Base-by-base conservation (phyloP, 306 rosid species). In the Medicago truncatula region DNA sequence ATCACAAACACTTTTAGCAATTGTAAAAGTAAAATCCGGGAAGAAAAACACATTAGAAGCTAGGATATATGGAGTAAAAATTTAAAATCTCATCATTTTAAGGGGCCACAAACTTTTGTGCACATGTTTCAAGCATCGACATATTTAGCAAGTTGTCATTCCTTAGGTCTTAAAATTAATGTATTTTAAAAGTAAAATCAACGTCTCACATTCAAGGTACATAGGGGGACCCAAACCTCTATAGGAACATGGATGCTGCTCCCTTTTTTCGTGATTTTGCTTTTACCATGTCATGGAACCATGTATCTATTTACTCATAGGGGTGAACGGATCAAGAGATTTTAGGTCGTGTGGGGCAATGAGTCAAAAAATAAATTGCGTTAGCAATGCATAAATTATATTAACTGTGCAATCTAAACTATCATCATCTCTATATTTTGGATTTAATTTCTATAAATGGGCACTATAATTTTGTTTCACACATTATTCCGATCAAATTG, bases 111-210 rank as follows among this genome's bases (percentile, higher is more conserved):
- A 34, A 3, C 31, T 28, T 28, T 34, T 34, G 1, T 34, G 6
- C 68, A 36, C 68, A 58, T 62, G 44, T 62, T 62, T 60, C 43
- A 60, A 34, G 20, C 3, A 63, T 63, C 7, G 17, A 8, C 69
- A 34, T 25, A 9, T 12, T 40, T 40, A 14, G 47, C 34, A 61
- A 69, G 4, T 31, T 34, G 12, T n/a, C 13, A 16, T 47, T 65
- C 18, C 38, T 17, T 39, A 39, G 16, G 18, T 16, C 46, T 50
- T 39, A 66, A 25, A 6, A 9, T 75, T 49, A 5, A 20, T 34
- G 65, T 39, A 50, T 59, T 64, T 64, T 1, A 3, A 41, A 17
- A 67, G 59, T 16, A 76, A 67, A 28, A 54, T 39, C 57, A 56
- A 41, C 67, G 38, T 76, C 25, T 52, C 21, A 3, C 31, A 65